These are phyloP conservation scores for Friedmanniomyces simplex DNA, from an alignment of 495 filamentous ascomycete genomes.

Conservation along the genomic window DNA sequence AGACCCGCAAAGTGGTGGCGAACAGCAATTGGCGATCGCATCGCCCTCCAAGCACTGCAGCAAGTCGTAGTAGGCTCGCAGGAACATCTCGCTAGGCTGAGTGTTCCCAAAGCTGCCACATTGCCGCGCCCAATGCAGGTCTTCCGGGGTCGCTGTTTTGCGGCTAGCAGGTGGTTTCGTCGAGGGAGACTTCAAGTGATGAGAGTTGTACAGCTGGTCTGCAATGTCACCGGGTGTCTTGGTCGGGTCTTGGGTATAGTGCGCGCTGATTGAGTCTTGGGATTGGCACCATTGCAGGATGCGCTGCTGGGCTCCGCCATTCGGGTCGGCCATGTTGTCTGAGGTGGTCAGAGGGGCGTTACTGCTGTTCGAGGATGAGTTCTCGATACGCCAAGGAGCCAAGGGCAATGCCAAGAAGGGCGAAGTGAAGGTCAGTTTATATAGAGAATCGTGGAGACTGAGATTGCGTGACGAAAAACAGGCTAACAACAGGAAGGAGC, in stretches of 20 bases:
- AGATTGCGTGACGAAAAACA: too few species aligned
- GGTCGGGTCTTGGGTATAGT: slow-evolving; percentile 44
- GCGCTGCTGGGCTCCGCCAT: not conserved
- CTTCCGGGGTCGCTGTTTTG: slow-evolving; percentile 27
- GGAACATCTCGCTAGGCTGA: slow-evolving; percentile 55
- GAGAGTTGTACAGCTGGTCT: slow-evolving; percentile 41
- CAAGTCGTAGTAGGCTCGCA: slow-evolving; percentile 57
- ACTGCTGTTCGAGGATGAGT: too few species aligned
- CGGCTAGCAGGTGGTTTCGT: slow-evolving; percentile 16
- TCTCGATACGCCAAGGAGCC: not conserved
- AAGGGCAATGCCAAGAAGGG: not conserved
- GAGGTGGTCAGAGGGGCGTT: too few species aligned
- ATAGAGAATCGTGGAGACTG: too few species aligned
- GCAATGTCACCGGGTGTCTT: slow-evolving; percentile 43
- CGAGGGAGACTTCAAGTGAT: slow-evolving; percentile 8
- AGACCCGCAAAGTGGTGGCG: slow-evolving; percentile 60
- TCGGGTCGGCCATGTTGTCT: too few species aligned
- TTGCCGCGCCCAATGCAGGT: slow-evolving; percentile 41
- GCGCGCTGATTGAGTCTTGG: slow-evolving; percentile 43
- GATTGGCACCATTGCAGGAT: slow-evolving; percentile 6
- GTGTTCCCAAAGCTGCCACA: slow-evolving; percentile 61
- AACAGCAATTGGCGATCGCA: slow-evolving; percentile 47
- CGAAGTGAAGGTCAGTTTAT: not conserved
- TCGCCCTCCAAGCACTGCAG: slow-evolving; percentile 50
- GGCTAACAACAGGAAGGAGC: too few species aligned